Evolutionary conservation across 1,284 basidiomycete genomes (phyloP), one percentile per base, ranked within the genome.

Genomic region (Sanghuangporus weigelae): DNA sequence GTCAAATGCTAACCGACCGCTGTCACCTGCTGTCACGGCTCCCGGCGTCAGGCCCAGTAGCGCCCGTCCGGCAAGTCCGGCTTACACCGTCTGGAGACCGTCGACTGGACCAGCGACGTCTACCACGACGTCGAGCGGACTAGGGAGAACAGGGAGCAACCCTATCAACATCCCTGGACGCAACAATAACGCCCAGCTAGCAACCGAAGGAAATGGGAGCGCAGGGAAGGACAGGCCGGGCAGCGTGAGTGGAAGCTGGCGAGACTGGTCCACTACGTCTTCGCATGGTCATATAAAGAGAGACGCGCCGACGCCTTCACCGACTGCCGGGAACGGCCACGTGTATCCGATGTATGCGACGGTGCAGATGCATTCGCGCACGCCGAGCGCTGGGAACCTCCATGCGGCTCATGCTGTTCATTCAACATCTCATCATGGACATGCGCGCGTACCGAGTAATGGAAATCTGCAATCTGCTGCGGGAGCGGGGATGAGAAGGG

Each of bases 51-150:
- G 63, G 7, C 58, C 63, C 10, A 58, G 58, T 7, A 64, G 63
- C 51, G 63, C 63, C 3, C 50, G 63, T 10, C 63, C 63, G 8
- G 53, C 58, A 23, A 64, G 63, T 39, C 63, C 63, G n/a, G 63
- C 58, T 14, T 64, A 64, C 21, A 50, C 58, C 23, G 23, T 59
- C 31, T 64, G 63, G 63, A 55, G 60, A 5, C 63, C 63, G 16
- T 56, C 58, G 12, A 31, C 59, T 8, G 57, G 44, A 8, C 21
- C 42, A 14, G 35, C 56, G 31, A 23, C 55, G 31, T 35, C 58
- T 31, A 19, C 54, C 21, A 7, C 59, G 21, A 23, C 44, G 19
- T 12, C 16, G 7, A 12, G n/a, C 23, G 54, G 19, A 6, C 7
- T 6, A 44, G 31, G 26, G 16, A 46, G 46, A 16, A 19, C 21